Conservation (phyloP, 2,329 filamentous ascomycete species). For the Leptosphaerulina australis region DNA sequence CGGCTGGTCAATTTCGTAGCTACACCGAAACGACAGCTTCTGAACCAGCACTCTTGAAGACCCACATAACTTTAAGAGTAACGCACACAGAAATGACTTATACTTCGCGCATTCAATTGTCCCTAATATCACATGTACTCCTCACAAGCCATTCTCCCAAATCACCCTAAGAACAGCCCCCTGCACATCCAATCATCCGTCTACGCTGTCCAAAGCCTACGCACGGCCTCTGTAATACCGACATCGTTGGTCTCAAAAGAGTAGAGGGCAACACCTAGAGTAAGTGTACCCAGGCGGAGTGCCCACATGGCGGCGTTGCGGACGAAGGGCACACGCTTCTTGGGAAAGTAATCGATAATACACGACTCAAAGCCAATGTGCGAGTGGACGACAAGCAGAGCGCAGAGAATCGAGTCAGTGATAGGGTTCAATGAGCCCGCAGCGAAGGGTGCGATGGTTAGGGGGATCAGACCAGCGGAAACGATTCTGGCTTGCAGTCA, state of each 20-base stretch:
- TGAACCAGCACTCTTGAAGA: too few relatives aligned
- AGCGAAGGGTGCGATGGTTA: slow-evolving; percentile 90
- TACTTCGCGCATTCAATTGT: slow-evolving; percentile 1
- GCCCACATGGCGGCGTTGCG: slow-evolving; percentile 75
- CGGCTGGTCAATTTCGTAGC: too few relatives aligned
- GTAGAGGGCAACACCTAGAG: slow-evolving; percentile 88
- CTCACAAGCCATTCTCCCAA: slow-evolving; percentile 9
- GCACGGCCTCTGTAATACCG: slow-evolving; percentile 86
- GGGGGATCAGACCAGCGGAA: slow-evolving; percentile 79
- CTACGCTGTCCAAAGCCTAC: slow-evolving; percentile 85
- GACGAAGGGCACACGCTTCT: slow-evolving; percentile 68
- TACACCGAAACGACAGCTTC: too few relatives aligned
- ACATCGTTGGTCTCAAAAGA: slow-evolving; percentile 99
- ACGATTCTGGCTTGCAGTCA: slow-evolving; percentile 63
- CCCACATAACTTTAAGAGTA: too few relatives aligned
- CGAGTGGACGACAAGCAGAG: slow-evolving; percentile 84
- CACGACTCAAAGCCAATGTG: slow-evolving; percentile 92
- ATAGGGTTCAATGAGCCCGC: slow-evolving; percentile 88
- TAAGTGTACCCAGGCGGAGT: slow-evolving; percentile 77
- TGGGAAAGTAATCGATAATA: slow-evolving; percentile 90
- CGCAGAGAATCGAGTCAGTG: slow-evolving; percentile 84
- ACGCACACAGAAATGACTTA: too few relatives aligned
- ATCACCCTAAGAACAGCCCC: neutral
- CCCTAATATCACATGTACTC: slow-evolving; percentile 19
- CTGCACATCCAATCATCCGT: neutral